Conservation (phyloP, 805 yeast genomes). For the Candida chilensis region DNA sequence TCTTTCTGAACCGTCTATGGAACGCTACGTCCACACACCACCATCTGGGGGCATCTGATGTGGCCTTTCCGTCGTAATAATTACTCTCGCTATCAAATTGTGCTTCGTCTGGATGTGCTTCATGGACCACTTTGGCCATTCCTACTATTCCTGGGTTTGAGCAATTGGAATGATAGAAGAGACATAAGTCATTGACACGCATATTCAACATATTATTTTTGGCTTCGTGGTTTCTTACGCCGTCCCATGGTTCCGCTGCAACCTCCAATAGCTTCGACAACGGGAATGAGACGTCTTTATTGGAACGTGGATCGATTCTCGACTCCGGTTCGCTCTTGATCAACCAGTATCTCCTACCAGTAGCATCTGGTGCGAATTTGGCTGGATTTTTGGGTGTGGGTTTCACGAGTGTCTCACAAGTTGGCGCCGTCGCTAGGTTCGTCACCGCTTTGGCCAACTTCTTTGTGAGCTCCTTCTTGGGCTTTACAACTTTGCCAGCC, state of each 20-base stretch:
- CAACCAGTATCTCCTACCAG: slow-evolving; percentile 33
- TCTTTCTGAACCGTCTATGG: slow-evolving; percentile 28
- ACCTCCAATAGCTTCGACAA: slow-evolving; percentile 29
- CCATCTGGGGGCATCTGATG: slow-evolving; percentile 37
- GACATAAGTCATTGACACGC: slow-evolving; percentile 34
- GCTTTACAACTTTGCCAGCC: too few species aligned
- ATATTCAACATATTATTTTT: slow-evolving; percentile 39
- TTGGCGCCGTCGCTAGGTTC: too few species aligned
- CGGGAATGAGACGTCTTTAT: slow-evolving; percentile 39
- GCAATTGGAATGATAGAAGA: slow-evolving; percentile 51
- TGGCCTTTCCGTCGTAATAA: slow-evolving; percentile 39
- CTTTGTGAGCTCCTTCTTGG: too few species aligned
- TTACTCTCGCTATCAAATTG: slow-evolving; percentile 32
- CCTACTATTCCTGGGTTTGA: slow-evolving; percentile 49
- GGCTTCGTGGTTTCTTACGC: slow-evolving; percentile 52
- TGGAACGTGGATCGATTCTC: slow-evolving; percentile 35
- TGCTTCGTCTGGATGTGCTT: slow-evolving; percentile 25
- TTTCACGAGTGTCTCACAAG: too few species aligned
- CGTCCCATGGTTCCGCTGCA: slow-evolving; percentile 43
- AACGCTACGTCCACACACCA: slow-evolving; percentile 46
- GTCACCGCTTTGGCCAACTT: too few species aligned
- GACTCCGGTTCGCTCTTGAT: slow-evolving; percentile 47
- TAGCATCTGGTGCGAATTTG: too few species aligned
- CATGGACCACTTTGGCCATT: slow-evolving; percentile 21
- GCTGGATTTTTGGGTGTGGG: too few species aligned